phyloP scores from a whole-genome alignment of 2,329 filamentous ascomycete species.

The Colletotrichum gigasporum region DNA sequence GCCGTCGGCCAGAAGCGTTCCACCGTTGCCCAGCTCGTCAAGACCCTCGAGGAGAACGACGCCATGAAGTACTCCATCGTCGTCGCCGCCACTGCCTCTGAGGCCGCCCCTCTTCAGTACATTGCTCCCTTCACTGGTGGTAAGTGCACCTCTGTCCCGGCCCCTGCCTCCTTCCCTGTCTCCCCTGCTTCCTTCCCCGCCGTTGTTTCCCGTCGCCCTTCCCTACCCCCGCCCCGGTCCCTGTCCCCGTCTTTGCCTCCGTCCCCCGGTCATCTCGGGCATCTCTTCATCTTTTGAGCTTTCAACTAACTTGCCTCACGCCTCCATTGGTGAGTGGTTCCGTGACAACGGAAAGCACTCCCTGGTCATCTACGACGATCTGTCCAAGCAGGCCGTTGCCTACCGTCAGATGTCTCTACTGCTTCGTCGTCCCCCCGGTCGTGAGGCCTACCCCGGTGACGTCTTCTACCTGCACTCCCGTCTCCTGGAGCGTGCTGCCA shows the following conservation, averaged over 20 bases:
- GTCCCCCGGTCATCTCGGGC: neutral
- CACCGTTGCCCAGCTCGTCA: conserved; percentile 98
- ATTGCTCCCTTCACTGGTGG: conserved; percentile 89
- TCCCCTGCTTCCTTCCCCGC: neutral
- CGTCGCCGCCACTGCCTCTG: conserved; percentile 95
- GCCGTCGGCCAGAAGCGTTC: conserved; percentile 99
- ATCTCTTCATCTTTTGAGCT: neutral
- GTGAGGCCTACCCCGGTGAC: conserved; percentile 99
- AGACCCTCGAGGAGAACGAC: conserved; percentile 99
- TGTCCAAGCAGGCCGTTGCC: conserved; percentile 97
- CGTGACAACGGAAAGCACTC: conserved; percentile 88
- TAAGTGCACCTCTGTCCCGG: neutral
- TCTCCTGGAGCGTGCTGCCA: conserved; percentile 98
- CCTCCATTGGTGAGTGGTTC: conserved; percentile 76
- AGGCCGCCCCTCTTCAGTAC: conserved; percentile 95
- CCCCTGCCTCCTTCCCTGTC: neutral
- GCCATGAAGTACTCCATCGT: conserved; percentile 98
- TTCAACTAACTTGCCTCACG: conserved; percentile 23
- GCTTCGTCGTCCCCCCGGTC: conserved; percentile 95
- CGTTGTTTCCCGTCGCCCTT: neutral
- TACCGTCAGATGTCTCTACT: conserved; percentile 99
- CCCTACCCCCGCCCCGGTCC: neutral
- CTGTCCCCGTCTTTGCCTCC: neutral
- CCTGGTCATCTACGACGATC: conserved; percentile 91
- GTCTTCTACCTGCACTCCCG: conserved; percentile 99